phyloP scores from a whole-genome alignment of 177 flowering plant genomes.

The Vitis hybrid region DNA sequence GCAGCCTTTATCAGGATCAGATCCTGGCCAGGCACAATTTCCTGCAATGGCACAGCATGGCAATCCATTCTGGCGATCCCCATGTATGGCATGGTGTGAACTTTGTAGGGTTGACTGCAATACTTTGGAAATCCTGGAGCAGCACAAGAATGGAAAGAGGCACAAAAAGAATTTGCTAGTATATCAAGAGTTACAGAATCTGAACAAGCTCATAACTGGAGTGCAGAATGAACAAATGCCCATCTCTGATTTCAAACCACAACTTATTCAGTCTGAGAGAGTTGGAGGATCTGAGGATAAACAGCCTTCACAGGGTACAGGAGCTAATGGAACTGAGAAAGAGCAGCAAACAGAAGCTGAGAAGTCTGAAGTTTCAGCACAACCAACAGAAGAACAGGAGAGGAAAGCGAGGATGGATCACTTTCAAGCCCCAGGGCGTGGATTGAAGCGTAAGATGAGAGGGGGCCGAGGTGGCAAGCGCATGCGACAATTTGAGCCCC shows the following conservation, averaged over 20 bases:
- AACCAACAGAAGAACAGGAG: slow-evolving; percentile 16
- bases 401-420: slow-evolving; percentile 22
- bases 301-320: slow-evolving; percentile 8
- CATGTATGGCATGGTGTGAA: slow-evolving; percentile 53
- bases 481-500: slow-evolving; percentile 25
- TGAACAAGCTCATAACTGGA: slow-evolving; percentile 16
- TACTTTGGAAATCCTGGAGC: slow-evolving; percentile 54
- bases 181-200: slow-evolving; percentile 36
- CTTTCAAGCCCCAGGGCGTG: slow-evolving; percentile 26
- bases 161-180: slow-evolving; percentile 54
- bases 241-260: slow-evolving; percentile 24
- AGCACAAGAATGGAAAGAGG: slow-evolving; percentile 66
- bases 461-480: slow-evolving; percentile 38
- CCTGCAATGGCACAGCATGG: no score
- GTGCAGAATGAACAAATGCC: slow-evolving; percentile 21
- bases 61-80: slow-evolving; percentile 24
- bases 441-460: slow-evolving; percentile 43
- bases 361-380: slow-evolving; percentile 15
- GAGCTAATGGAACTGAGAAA: slow-evolving; percentile 15
- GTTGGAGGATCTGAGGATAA: slow-evolving; percentile 16
- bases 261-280: slow-evolving; percentile 21
- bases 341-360: slow-evolving; percentile 20
- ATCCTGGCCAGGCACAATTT: slow-evolving; percentile 15
- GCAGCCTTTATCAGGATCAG: slow-evolving; percentile 11
- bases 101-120: slow-evolving; percentile 72